These are phyloP conservation scores for Oxyria digyna DNA, from an alignment of 148 eudicot genomes.

Conservation along the genomic window DNA sequence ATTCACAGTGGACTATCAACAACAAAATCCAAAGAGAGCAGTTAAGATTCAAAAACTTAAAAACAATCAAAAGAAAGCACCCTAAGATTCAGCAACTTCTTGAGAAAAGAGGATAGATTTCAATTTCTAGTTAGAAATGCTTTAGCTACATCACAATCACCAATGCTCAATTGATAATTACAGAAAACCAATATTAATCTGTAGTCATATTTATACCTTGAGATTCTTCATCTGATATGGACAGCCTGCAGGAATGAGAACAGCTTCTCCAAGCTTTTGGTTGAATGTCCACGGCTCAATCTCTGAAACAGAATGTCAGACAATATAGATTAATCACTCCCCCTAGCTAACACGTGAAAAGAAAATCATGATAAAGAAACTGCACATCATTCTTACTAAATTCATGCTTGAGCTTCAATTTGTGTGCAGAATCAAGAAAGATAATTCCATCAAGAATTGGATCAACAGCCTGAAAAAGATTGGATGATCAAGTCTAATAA, in stretches of 20 bases:
- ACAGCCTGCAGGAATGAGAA: slow-evolving; percentile 91
- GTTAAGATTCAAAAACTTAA: not conserved
- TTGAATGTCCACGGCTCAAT: slow-evolving; percentile 90
- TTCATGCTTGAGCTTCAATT: slow-evolving; percentile 72
- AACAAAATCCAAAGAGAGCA: not conserved
- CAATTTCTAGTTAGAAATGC: not conserved
- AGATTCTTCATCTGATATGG: slow-evolving; percentile 68
- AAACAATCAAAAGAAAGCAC: too few species aligned
- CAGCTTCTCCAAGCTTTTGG: slow-evolving; percentile 88
- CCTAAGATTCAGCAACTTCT: too few species aligned
- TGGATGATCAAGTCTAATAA: not conserved
- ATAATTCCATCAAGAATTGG: slow-evolving; percentile 71
- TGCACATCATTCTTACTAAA: slow-evolving; percentile 39
- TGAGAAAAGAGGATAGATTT: not conserved
- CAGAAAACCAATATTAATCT: too few species aligned
- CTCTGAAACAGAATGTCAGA: slow-evolving; percentile 20
- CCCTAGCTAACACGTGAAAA: not conserved
- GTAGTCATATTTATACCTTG: slow-evolving; percentile 41
- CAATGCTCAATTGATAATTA: too few species aligned
- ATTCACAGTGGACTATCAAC: slow-evolving; percentile 58
- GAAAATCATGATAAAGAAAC: not conserved
- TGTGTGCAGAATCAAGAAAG: slow-evolving; percentile 66
- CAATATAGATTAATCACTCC: not conserved
- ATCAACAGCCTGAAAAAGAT: slow-evolving; percentile 45
- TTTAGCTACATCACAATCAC: not conserved